A percentile compares a stretch with the other conserved stretches of the same genome.
These are phyloP conservation scores for Boletus subparvulus DNA, from an alignment of 768 basidiomycete genomes.

Conservation along the genomic window DNA sequence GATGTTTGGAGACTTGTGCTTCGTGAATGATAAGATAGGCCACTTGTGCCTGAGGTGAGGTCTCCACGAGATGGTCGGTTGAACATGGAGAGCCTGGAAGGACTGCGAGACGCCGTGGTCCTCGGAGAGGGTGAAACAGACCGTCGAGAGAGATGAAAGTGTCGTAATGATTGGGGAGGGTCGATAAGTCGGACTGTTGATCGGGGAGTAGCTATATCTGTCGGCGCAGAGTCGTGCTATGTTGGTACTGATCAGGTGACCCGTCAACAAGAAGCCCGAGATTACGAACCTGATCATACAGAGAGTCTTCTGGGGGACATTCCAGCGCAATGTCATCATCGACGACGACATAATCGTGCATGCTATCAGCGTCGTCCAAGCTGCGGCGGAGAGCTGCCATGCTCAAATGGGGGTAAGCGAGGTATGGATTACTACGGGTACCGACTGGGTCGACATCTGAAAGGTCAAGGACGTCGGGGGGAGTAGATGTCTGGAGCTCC, in stretches of 20 bases:
- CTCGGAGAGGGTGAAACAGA: conserved; percentile 41
- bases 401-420: conserved; percentile 40
- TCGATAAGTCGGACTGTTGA: conserved; percentile 37
- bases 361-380: conserved; percentile 34
- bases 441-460: conserved; percentile 27
- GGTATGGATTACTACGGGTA: conserved; percentile 39
- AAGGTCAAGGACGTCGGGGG: conserved; percentile 19
- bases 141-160: conserved; percentile 43
- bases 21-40: conserved; percentile 42
- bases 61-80: conserved; percentile 32
- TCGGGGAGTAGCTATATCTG: conserved; percentile 30
- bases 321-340: conserved; percentile 33
- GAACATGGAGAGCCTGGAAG: conserved; percentile 47
- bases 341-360: conserved; percentile 44
- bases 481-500: conserved; percentile 35
- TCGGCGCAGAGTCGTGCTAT: conserved; percentile 24
- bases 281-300: conserved; percentile 28
- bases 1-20: conserved; percentile 52
- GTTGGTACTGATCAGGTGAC: conserved; percentile 16
- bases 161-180: conserved; percentile 41
- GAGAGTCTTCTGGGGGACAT: conserved; percentile 19
- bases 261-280: conserved; percentile 19
- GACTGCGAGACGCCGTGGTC: conserved; percentile 33
- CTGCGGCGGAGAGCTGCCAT: conserved; percentile 28
- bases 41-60: conserved; percentile 28